Base-by-base conservation (phyloP, 164 flowering plant species). In the Stephania yunnanensis region DNA sequence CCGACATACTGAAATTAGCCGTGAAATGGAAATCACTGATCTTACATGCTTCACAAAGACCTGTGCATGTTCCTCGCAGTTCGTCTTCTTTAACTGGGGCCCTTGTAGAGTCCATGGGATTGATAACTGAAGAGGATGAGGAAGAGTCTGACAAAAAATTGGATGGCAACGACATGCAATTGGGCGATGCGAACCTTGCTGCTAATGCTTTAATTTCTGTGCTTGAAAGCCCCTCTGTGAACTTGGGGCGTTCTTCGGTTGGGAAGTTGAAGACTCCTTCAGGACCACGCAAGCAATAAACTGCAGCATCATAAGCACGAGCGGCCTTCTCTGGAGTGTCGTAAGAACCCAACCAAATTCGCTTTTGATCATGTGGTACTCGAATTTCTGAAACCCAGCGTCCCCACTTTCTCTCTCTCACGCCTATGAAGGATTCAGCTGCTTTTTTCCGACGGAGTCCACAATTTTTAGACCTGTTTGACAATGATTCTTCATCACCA, bases 341-440 rank as follows among this genome's bases (percentile, higher is more conserved):
- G 46, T 79, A 84, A n/a, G 88, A 82, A 11, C 88, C 88, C 44
- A 84, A 75, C 88, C 88, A 86, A 4, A 86, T 84, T 61, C 88
- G 69, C 20, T 78, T 72, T 7, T 78, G 69, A 74, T 82, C 78
- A 31, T 78, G 75, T 6, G 88, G 88, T 42, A 80, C 64, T 30
- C 87, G 81, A 36, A 86, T 84, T 55, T 86, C 88, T 0, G 85
- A 81, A 10, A 86, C 88, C 80, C 83, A 84, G 70, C 75, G 77
- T 25, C 87, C 87, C 85, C 86, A 84, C 63, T 80, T 84, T 68
- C 87, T 79, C 82, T 73, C 77, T 69, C 87, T 50, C 6, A 84
- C 84, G 10, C 89, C 89, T 58, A 68, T 83, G 61, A 71, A 71
- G 73, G 73, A 48, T 45, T 48, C 73, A 46, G 36, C 50, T 20